Base-by-base conservation (phyloP, 129 eudicot species). In the Tanacetum coccineum region DNA sequence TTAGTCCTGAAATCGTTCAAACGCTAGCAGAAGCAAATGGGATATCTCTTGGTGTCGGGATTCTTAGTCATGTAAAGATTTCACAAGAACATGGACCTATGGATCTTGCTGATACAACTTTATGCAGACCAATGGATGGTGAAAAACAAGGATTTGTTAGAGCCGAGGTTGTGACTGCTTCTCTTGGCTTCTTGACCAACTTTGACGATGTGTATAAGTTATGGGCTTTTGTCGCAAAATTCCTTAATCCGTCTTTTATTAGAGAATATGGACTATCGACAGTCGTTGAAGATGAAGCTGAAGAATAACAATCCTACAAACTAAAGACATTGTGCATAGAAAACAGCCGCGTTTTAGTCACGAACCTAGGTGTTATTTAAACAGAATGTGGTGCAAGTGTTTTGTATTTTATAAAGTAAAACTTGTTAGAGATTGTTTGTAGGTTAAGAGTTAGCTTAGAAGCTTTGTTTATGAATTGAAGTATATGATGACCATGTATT, bases 121-220 rank as follows among this genome's bases (percentile, higher is more conserved):
- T 82, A 9, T 86, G 88, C 63, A 81, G 70, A 74, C 88, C 84
- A 1, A 78, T 80, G 82, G 81, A 71, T 12, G 76, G 85, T 20
- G 81, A 79, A 56, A 76, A 75, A 70, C 71, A 59, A 18, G 82
- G 79, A 59, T 76, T 86, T 55, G 59, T 80, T 48, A 73, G 88
- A 55, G 81, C 83, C 12, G 89, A 86, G 75, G 94, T 83, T 57
- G 86, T 86, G 65, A 86, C 94, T 10, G 88, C 86, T 26, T 86
- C 94, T 2, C 79, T 86, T 22, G 81, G 94, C 64, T 86, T 86
- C 59, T 69, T 86, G 63, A 77, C 88, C 13, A 81, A 81, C 74
- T 86, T 86, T 42, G 81, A 78, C 4, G 94, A 86, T 72, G 94
- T 86, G 18, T 86, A 86, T 70, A 86, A 60, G 62, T 72, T 83